phyloP scores from a whole-genome alignment of 129 eudicot genomes.

The Arctium lappa region DNA sequence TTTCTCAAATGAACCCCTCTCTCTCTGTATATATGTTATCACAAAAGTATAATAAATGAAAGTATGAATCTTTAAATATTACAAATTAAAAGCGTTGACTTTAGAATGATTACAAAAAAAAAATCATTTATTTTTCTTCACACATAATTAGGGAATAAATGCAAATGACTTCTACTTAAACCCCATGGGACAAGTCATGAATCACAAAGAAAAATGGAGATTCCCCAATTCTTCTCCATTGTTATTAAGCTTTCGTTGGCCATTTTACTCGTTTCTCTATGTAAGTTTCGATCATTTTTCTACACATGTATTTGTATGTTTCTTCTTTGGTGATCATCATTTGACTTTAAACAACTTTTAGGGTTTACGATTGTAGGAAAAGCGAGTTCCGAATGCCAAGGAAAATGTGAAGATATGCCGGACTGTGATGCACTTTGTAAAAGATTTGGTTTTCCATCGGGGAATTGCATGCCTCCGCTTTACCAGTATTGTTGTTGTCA shows the following conservation, averaged over 20 bases:
- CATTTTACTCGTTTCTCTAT: background rate
- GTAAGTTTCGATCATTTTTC: background rate
- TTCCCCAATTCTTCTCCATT: background rate
- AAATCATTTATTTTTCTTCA: too few species aligned
- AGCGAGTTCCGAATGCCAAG: slow-evolving; percentile 28
- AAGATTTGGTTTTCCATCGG: slow-evolving; percentile 26
- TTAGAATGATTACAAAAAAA: too few species aligned
- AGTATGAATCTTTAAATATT: too few species aligned
- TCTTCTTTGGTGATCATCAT: background rate
- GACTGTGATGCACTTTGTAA: slow-evolving; percentile 33
- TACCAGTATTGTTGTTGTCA: slow-evolving; percentile 44
- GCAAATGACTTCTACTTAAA: background rate
- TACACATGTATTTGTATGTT: background rate
- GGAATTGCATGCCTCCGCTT: slow-evolving; percentile 38
- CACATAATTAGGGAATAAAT: too few species aligned
- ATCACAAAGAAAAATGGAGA: background rate
- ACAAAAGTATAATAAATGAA: too few species aligned
- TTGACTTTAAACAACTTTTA: background rate
- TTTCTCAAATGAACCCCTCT: too few species aligned
- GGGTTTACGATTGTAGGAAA: background rate
- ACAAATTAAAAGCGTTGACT: too few species aligned
- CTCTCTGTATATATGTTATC: too few species aligned
- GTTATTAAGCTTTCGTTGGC: background rate
- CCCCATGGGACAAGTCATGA: background rate
- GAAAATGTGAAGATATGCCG: slow-evolving; percentile 35